A percentile compares a stretch with the other conserved stretches of the same genome.
Evolutionary conservation across 1,284 basidiomycete genomes (phyloP).

Genomic region (Sanguinoderma infundibulare): DNA sequence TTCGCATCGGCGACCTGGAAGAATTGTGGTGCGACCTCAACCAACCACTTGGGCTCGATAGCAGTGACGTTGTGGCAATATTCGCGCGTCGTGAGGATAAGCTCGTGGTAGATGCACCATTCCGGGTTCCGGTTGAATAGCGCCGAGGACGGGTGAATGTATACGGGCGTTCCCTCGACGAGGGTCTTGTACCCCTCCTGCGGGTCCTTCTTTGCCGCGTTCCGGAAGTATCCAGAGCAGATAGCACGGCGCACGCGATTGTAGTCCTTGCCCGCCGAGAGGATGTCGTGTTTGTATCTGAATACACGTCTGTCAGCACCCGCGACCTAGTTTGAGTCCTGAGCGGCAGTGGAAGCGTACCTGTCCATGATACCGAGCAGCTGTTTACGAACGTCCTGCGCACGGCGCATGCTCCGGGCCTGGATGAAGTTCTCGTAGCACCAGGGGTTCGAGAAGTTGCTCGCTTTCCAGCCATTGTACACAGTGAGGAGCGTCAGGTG

Average conservation of each 20-base stretch:
- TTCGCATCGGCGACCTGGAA: slow-evolving; percentile 97
- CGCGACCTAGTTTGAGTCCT: neutral
- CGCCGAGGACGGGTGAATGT: slow-evolving; percentile 97
- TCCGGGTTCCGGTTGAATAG: slow-evolving; percentile 93
- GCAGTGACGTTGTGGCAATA: slow-evolving; percentile 98
- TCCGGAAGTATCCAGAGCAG: slow-evolving; percentile 95
- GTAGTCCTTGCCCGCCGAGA: slow-evolving; percentile 91
- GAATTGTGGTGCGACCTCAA: slow-evolving; percentile 97
- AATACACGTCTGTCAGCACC: slow-evolving; percentile 22
- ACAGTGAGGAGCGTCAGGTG: slow-evolving; percentile 95
- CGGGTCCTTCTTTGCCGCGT: slow-evolving; percentile 95
- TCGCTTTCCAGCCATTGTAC: slow-evolving; percentile 98
- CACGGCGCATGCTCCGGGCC: slow-evolving; percentile 94
- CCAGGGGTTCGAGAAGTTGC: slow-evolving; percentile 96
- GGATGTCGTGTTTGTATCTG: slow-evolving; percentile 94
- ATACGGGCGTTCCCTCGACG: slow-evolving; percentile 97
- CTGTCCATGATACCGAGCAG: slow-evolving; percentile 98
- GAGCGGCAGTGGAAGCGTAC: slow-evolving; percentile 44
- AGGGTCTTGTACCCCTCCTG: slow-evolving; percentile 98
- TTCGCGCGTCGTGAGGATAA: slow-evolving; percentile 80
- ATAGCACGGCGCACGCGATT: slow-evolving; percentile 95
- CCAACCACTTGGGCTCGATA: slow-evolving; percentile 98
- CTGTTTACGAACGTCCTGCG: slow-evolving; percentile 97
- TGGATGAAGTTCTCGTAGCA: slow-evolving; percentile 99
- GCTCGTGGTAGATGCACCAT: slow-evolving; percentile 80